phyloP scores from a whole-genome alignment of 2,329 filamentous ascomycete genomes.

The Sclerotinia subarctica region DNA sequence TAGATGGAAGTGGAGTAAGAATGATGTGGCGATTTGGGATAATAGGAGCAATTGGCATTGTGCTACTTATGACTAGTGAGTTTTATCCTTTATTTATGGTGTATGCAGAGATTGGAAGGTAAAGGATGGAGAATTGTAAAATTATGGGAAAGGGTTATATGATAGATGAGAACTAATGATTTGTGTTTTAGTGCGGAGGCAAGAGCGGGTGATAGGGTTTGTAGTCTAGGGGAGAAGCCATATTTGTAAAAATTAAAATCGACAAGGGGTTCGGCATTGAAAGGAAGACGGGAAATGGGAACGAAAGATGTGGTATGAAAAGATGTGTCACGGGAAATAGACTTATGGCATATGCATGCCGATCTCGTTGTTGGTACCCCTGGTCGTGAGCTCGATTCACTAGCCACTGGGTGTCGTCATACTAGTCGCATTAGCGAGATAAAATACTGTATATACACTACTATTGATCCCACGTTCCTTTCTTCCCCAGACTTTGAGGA shows the following conservation, averaged over 20 bases:
- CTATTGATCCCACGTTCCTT: not conserved
- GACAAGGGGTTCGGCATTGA: not conserved
- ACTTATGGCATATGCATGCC: not conserved
- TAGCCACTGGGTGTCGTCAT: too few relatives aligned
- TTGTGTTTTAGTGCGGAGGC: not conserved
- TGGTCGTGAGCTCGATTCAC: too few relatives aligned
- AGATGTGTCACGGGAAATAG: not conserved
- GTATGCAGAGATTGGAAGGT: not conserved
- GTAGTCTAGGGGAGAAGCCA: constrained; percentile 8
- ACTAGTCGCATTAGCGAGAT: not conserved
- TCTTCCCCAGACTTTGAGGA: not conserved
- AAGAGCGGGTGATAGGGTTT: constrained; percentile 12
- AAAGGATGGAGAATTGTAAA: not conserved
- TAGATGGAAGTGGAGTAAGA: constrained; percentile 51
- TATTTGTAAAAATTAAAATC: not conserved
- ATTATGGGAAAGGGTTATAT: not conserved
- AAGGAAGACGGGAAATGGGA: accelerated
- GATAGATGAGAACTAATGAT: not conserved
- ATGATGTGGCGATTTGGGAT: constrained; percentile 63
- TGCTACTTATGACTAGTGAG: constrained; percentile 23
- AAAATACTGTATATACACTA: too few relatives aligned
- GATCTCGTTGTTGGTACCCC: too few relatives aligned
- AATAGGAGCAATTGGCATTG: constrained; percentile 41
- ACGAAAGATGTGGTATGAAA: too few relatives aligned
- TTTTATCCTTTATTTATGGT: not conserved